These are phyloP conservation scores for Inga laurina DNA, from an alignment of 306 rosid species.

Conservation along the genomic window DNA sequence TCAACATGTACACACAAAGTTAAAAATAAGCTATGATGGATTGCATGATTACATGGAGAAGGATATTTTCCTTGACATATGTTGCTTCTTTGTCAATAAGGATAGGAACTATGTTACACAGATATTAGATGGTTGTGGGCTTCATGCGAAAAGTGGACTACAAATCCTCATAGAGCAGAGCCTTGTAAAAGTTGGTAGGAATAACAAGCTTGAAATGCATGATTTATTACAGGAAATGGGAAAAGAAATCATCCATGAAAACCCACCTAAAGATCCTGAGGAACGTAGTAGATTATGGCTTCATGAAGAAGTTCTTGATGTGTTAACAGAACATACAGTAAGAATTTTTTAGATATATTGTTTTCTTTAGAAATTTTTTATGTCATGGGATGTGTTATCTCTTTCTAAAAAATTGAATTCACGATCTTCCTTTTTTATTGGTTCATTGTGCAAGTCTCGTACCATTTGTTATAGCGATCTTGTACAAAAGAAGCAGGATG, in stretches of 20 bases:
- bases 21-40: slow-evolving; percentile 27
- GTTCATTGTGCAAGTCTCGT: rapidly evolving
- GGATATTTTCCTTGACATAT: slow-evolving; percentile 33
- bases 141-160: not conserved
- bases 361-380: no score
- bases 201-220: slow-evolving; percentile 32
- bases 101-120: not conserved
- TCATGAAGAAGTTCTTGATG: not conserved
- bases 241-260: slow-evolving; percentile 18
- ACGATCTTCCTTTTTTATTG: no score
- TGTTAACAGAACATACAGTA: not conserved
- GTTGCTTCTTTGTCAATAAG: slow-evolving; percentile 27
- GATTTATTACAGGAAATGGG: slow-evolving; percentile 36
- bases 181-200: not conserved
- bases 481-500: no score
- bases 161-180: slow-evolving; percentile 5
- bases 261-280: not conserved
- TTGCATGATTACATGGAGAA: not conserved
- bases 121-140: slow-evolving; percentile 3
- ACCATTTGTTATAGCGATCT: no score
- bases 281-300: slow-evolving; percentile 19
- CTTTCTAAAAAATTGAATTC: no score
- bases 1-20: not conserved
- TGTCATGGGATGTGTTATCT: no score
- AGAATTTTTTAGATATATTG: not conserved